Conservation (phyloP, 1,139 yeast species). For the Geotrichum aggregatum region DNA sequence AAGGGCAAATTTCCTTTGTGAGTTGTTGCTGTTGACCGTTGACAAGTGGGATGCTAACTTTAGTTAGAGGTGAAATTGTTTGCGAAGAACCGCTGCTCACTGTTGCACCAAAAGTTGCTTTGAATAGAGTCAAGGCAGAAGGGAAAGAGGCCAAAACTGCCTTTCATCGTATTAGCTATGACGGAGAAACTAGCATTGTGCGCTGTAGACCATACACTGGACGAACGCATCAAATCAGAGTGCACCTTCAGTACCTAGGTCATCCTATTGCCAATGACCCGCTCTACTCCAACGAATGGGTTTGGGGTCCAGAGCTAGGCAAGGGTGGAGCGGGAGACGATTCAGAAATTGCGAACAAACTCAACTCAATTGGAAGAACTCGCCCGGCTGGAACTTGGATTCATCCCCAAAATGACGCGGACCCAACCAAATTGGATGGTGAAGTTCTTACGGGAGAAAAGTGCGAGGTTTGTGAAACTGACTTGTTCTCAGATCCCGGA, state of each 20-base stretch:
- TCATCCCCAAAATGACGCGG: conserved; percentile 29
- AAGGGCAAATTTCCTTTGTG: conserved; percentile 71
- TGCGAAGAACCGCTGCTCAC: conserved; percentile 72
- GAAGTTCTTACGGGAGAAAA: conserved; percentile 54
- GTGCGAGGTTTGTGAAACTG: conserved; percentile 69
- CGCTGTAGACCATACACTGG: conserved; percentile 85
- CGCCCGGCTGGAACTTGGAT: conserved; percentile 66
- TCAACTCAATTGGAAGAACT: conserved; percentile 67
- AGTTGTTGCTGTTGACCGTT: not conserved
- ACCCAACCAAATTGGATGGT: conserved; percentile 41
- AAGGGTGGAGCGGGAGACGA: conserved; percentile 50
- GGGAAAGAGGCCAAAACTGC: conserved; percentile 57
- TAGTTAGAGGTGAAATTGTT: conserved; percentile 40
- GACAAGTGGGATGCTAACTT: conserved; percentile 3
- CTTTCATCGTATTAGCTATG: conserved; percentile 57
- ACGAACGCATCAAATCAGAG: conserved; percentile 90
- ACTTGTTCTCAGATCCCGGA: conserved; percentile 81
- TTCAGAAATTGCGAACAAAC: conserved; percentile 44
- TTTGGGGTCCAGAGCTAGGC: conserved; percentile 70
- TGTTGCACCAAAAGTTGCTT: conserved; percentile 70
- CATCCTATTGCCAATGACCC: conserved; percentile 95
- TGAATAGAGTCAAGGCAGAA: conserved; percentile 61
- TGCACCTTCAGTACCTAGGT: conserved; percentile 82
- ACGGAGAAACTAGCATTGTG: conserved; percentile 64
- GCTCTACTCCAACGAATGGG: conserved; percentile 59